Evolutionary conservation across 2,329 filamentous ascomycete species (phyloP).

Genomic region (Hyphodiscus sp.): DNA sequence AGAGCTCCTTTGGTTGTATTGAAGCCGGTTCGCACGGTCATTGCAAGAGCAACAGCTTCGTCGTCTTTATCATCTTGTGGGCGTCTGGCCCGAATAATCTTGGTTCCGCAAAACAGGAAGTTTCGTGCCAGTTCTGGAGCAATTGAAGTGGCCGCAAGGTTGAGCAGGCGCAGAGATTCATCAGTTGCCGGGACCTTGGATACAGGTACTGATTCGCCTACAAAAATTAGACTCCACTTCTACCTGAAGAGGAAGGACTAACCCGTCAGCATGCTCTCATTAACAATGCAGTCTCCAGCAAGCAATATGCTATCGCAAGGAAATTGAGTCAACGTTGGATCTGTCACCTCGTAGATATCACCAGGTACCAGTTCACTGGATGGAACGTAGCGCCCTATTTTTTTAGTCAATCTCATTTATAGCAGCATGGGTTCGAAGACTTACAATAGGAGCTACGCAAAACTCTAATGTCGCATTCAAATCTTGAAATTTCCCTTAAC

Average conservation of each 20-base stretch:
- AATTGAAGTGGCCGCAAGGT: conserved; percentile 75
- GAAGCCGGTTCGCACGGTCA: conserved; percentile 92
- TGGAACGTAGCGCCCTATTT: conserved; percentile 68
- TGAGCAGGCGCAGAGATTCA: conserved; percentile 67
- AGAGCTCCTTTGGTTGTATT: conserved; percentile 95
- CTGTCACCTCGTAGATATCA: conserved; percentile 94
- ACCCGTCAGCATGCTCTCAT: conserved; percentile 96
- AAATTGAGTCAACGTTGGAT: conserved; percentile 80
- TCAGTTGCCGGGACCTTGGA: conserved; percentile 84
- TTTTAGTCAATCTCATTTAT: not conserved
- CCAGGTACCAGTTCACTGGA: conserved; percentile 89
- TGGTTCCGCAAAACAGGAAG: conserved; percentile 91
- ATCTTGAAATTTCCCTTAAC: conserved; percentile 83
- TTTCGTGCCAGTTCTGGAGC: conserved; percentile 78
- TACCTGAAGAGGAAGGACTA: conserved; percentile 7
- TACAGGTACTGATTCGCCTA: conserved; percentile 90
- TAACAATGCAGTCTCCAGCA: conserved; percentile 94
- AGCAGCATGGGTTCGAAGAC: conserved; percentile 20
- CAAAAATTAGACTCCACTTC: conserved; percentile 5
- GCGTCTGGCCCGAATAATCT: conserved; percentile 82
- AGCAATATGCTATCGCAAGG: conserved; percentile 89
- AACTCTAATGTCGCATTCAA: conserved; percentile 92
- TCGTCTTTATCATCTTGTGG: conserved; percentile 82
- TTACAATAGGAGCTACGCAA: conserved; percentile 89
- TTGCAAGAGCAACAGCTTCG: conserved; percentile 83